Base-by-base conservation (phyloP, 2,329 filamentous ascomycete species). In the Verticillium tricorpus region DNA sequence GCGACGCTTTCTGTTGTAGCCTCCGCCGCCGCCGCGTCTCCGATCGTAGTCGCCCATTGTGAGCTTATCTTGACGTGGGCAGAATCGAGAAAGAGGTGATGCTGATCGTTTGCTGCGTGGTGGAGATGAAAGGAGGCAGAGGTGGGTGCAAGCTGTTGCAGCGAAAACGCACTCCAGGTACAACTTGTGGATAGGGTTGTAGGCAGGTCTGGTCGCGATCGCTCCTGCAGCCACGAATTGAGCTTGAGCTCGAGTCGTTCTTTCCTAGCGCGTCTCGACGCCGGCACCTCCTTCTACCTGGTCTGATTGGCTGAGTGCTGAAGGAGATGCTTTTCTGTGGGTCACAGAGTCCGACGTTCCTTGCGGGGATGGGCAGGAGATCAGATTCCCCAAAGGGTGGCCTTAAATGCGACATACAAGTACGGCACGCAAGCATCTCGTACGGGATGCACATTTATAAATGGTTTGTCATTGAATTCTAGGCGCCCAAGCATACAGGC, bases 1-100 rank as follows among this genome's bases (percentile, higher is more conserved):
- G 72, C 92, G 85, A 70, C 90, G 84, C 78, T 96, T 96, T 74
- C 90, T 87, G 69, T 85, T 86, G 73, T 87, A 80, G 70, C 83
- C 70, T 31, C 74, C 76, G 40, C 81, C 77, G 28, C 28, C 70
- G 39, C 80, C 74, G 62, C 83, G 83, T 72, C 88, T 76, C 66
- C 83, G 78, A 66, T 86, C 84, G 74, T 84, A 80, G 68, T 87
- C 85, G 56, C 81, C 80, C 85, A 87, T 83, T 60, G n/a, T n/a
- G 45, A 25, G 14, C 14, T 9, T n/a, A 3, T 12, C n/a, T n/a
- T 14, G 22, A 22, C 8, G 45, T 6, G 4, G 19, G n/a, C 17
- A n/a, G 15, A n/a, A n/a, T 15, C 39, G 39, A 8, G 39, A 8
- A 19, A n/a, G 45, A 22, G n/a, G n/a, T 22, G 45, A 25, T 50